Percentiles rank a stretch among this genome's conserved stretches.
Evolutionary conservation across 2,329 filamentous ascomycete species (phyloP).

Genomic region (Madurella mycetomatis): DNA sequence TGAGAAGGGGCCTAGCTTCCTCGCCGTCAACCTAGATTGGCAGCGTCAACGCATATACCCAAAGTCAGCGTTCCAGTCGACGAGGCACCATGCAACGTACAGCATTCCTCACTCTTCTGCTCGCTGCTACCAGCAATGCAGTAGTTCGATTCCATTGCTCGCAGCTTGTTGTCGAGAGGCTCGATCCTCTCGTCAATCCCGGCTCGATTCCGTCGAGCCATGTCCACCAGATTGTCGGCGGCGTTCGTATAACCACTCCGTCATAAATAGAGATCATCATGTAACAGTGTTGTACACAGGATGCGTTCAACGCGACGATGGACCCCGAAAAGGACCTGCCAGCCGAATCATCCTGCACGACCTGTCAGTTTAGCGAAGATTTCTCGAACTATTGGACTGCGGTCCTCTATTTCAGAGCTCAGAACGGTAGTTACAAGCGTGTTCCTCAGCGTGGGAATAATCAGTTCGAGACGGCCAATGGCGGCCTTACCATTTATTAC

Average conservation of each 20-base stretch:
- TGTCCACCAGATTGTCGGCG: constrained; percentile 16
- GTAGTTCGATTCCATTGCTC: constrained; percentile 14
- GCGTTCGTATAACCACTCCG: neutral
- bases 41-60: too few species aligned
- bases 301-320: constrained; percentile 13
- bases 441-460: constrained; percentile 10
- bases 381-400: constrained; percentile 20
- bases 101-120: neutral
- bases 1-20: too few species aligned
- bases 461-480: constrained; percentile 10
- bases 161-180: constrained; percentile 4
- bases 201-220: constrained; percentile 11
- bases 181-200: constrained; percentile 14
- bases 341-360: constrained; percentile 4
- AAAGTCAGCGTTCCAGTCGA: neutral
- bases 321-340: constrained; percentile 6
- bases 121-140: constrained; percentile 3
- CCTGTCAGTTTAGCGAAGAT: constrained; percentile 28
- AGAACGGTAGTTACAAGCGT: constrained; percentile 12
- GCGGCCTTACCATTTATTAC: constrained; percentile 9
- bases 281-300: neutral
- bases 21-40: neutral
- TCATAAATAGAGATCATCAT: neutral
- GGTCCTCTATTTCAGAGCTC: constrained; percentile 7
- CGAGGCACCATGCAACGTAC: neutral